Base-by-base conservation (phyloP, 192 early-diverging fungal species). In the Cetraspora pellucida region DNA sequence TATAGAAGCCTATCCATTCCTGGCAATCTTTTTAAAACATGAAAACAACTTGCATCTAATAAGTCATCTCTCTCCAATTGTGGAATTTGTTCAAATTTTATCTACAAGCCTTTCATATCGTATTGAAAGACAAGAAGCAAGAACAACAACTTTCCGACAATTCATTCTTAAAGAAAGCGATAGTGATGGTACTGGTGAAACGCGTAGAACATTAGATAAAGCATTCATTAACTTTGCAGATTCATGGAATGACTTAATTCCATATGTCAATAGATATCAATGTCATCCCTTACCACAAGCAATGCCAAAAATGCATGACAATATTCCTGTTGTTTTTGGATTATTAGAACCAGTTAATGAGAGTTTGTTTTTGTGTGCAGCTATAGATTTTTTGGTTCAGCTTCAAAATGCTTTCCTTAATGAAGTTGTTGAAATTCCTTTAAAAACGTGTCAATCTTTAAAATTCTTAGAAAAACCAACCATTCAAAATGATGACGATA, bases 351-450 rank as follows among this genome's bases (percentile, higher is more conserved):
- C 67, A 27, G 37, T 49, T 31, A 71, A 74, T 47, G n/a, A 21
- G 3, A 28, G 52, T 25, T 11, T 78, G 2, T 72, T 61, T 72
- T 37, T 78, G 3, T 64, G 63, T 61, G 69, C 71, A 10, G 50
- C 63, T 11, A 23, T 78, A 10, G 44, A 78, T 16, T 64, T n/a
- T 10, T 61, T 78, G 58, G 49, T 72, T 28, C 23, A 23, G 23
- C 47, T 72, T 28, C 77, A 78, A 78, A 78, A 78, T 30, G 45
- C 73, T 0, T 78, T 78, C 47, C 49, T 78, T 13, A 23, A 31
- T 50, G 70, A 78, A 63, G 66, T 78, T 3, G 2, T 59, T 2
- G 17, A 11, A 5, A 78, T 78, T 61, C 43, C 67, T 37, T 25
- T 23, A 23, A 28, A 19, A 21, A 9, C n/a, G 16, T 73, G 70